These are phyloP conservation scores for Grosmannia clavigera DNA, from an alignment of 2,329 filamentous ascomycete genomes.

Conservation along the genomic window DNA sequence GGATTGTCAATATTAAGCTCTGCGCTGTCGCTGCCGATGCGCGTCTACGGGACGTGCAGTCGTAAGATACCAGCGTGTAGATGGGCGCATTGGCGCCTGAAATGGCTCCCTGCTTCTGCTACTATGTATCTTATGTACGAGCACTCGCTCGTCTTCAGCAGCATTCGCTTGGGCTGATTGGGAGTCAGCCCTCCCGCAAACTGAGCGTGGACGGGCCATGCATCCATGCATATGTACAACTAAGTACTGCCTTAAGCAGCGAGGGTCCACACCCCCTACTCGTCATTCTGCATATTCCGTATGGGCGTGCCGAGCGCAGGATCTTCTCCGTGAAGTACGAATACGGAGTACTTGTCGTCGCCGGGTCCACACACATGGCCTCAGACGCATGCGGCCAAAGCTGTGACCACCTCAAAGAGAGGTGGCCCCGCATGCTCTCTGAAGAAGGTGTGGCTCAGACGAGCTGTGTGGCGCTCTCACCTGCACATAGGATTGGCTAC, in stretches of 20 bases:
- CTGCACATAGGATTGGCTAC: not conserved
- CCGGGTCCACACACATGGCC: not conserved
- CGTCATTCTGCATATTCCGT: not conserved
- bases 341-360: not conserved
- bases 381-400: conserved; percentile 10
- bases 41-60: too few relatives aligned
- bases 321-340: too few relatives aligned
- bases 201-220: not conserved
- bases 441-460: not conserved
- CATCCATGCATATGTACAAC: not conserved
- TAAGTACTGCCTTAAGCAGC: too few relatives aligned
- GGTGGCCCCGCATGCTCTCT: not conserved
- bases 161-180: not conserved
- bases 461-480: not conserved
- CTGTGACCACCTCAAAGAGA: conserved; percentile 7
- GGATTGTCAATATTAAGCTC: too few relatives aligned
- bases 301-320: not conserved
- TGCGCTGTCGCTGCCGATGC: too few relatives aligned
- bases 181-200: not conserved
- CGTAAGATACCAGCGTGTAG: too few relatives aligned
- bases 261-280: not conserved
- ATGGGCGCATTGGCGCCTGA: too few relatives aligned
- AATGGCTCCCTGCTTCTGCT: too few relatives aligned
- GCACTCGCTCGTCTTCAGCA: not conserved
- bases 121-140: not conserved